These are phyloP conservation scores for Pseudogymnoascus sp. DNA, from an alignment of 2,329 filamentous ascomycete genomes.

Conservation along the genomic window DNA sequence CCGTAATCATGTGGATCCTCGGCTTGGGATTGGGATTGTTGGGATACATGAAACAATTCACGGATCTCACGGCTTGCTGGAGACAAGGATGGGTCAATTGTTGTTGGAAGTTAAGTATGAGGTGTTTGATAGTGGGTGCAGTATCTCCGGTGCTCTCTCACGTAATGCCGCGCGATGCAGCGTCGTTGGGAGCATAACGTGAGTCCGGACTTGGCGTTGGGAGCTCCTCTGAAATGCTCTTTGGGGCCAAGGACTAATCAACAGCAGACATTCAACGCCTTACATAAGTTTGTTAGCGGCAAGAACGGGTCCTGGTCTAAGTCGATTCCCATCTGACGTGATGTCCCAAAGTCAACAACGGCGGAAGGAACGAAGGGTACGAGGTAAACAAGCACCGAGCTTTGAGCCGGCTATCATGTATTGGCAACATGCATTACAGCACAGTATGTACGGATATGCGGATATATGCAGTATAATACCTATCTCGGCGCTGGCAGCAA, in stretches of 20 bases:
- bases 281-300: neutral
- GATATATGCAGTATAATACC: neutral
- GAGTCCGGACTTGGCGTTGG: neutral
- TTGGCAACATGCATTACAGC: neutral
- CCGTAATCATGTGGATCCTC: conserved; percentile 1
- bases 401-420: neutral
- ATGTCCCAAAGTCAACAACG: neutral
- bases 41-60: neutral
- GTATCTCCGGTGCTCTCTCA: neutral
- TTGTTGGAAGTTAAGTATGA: neutral
- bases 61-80: neutral
- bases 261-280: neutral
- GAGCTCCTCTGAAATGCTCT: neutral
- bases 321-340: neutral
- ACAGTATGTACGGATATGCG: neutral
- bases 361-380: neutral
- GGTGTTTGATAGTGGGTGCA: neutral
- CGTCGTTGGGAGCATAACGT: conserved; percentile 3
- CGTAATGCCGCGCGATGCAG: neutral
- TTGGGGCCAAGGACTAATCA: neutral
- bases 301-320: neutral
- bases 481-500: neutral
- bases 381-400: neutral
- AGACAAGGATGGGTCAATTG: neutral
- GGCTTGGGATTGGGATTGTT: neutral